A percentile compares a stretch with the other conserved stretches of the same genome.
phyloP scores from a whole-genome alignment of 2,329 filamentous ascomycete genomes.

The Hymenoscyphus occultus region DNA sequence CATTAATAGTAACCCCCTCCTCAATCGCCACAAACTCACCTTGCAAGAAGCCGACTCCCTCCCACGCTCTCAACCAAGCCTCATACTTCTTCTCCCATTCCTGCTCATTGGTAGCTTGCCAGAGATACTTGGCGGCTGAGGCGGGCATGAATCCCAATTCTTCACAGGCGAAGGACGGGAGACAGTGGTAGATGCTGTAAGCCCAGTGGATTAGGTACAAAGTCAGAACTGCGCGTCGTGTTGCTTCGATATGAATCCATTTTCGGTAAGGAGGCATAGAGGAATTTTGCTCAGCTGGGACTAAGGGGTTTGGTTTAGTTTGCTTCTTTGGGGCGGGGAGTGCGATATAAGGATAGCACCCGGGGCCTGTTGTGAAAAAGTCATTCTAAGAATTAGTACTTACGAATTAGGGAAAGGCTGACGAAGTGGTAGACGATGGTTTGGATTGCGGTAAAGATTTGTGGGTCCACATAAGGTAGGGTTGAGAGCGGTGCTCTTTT shows the following conservation, averaged over 20 bases:
- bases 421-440: constrained; percentile 36
- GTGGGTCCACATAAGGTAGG: constrained; percentile 26
- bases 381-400: no score
- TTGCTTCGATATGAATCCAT: constrained; percentile 52
- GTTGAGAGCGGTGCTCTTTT: constrained; percentile 20
- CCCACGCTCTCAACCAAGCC: constrained; percentile 39
- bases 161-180: constrained; percentile 38
- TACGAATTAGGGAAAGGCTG: constrained; percentile 32
- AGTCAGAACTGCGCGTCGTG: constrained; percentile 44
- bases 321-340: no score
- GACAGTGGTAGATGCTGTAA: constrained; percentile 38
- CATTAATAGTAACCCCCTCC: constrained; percentile 34
- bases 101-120: constrained; percentile 36
- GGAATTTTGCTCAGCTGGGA: constrained; percentile 38
- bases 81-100: constrained; percentile 38
- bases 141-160: constrained; percentile 41
- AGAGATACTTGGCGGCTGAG: constrained; percentile 40
- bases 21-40: constrained; percentile 36
- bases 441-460: constrained; percentile 36
- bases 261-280: constrained; percentile 37
- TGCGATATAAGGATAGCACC: no score
- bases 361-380: constrained; percentile 15
- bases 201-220: constrained; percentile 41
- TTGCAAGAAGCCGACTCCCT: constrained; percentile 33
- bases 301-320: no score